A percentile compares a stretch with the other conserved stretches of the same genome.
These are phyloP conservation scores for Pseudogymnoascus sp. DNA, from an alignment of 2,329 filamentous ascomycete genomes.

Conservation along the genomic window DNA sequence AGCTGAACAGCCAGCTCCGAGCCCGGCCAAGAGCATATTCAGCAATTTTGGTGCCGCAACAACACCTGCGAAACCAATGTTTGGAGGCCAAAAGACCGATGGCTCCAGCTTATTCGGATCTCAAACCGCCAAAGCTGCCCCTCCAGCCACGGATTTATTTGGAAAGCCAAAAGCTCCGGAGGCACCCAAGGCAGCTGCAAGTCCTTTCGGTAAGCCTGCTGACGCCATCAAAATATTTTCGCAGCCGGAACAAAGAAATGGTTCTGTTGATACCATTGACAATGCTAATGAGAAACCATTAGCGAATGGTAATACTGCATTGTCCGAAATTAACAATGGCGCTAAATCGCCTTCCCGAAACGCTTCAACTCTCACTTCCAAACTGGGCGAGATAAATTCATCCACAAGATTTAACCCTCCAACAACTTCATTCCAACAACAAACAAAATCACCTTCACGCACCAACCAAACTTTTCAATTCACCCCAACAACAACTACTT, in stretches of 20 bases:
- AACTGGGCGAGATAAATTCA: conserved; percentile 4
- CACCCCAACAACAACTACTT: neutral
- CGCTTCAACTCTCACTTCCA: neutral
- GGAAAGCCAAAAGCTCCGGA: neutral
- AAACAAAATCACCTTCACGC: conserved; percentile 1
- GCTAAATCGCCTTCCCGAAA: neutral
- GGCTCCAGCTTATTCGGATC: neutral
- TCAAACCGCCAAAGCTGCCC: neutral
- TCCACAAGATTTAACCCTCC: neutral
- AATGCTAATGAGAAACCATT: conserved; percentile 8
- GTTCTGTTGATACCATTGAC: neutral
- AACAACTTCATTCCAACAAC: neutral
- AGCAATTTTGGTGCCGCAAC: neutral
- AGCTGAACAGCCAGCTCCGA: neutral
- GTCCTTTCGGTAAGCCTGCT: neutral
- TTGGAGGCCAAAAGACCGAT: neutral
- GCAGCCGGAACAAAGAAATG: neutral
- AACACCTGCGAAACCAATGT: neutral
- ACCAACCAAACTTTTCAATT: neutral
- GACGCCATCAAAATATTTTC: neutral
- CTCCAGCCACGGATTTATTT: neutral
- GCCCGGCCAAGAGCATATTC: conserved; percentile 2
- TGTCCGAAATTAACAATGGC: conserved; percentile 3
- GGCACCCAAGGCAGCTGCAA: neutral
- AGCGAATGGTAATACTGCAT: neutral